Base-by-base conservation (phyloP, 257 asterid genomes). In the Solanum tacnaense region DNA sequence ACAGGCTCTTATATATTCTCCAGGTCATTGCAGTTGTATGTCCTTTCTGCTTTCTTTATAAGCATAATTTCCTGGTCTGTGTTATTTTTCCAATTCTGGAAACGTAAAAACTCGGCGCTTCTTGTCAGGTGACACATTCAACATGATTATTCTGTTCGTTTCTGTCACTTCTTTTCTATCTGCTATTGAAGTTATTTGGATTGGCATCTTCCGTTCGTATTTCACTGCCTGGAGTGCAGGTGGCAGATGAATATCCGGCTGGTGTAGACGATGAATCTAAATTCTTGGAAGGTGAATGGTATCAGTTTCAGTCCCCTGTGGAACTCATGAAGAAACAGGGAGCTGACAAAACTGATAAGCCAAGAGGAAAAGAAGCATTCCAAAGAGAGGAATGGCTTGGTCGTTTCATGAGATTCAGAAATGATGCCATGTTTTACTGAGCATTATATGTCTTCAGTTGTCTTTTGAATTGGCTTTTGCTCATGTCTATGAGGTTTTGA, bases 381-480 rank as follows among this genome's bases (percentile, higher is more conserved):
- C 98, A 96, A 91, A 92, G 94, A 90, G 98, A 96, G 90, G 98
- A 97, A 91, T 96, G 98, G 99, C 90, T 95, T 87, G 92, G 94
- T 83, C 94, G 95, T 36, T 36, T 36, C 38, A 36, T 36, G 38
- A 36, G 38, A 36, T 36, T 36, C 38, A 6, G 38, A 36, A 36
- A 36, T 36, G 38, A 36, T 36, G 38, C 38, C 38, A 6, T 36
- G 38, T 36, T 36, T 36, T 36, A 36, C 38, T 36, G 38, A 36
- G 38, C 38, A 36, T 36, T 35, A 7, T 36, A 36, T 36, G 38
- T 36, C 38, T 36, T 5, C 8, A 36, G 8, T 36, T 36, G 38
- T 5, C 38, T 36, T 36, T 36, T 36, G 38, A 36, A 36, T 36
- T 36, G 38, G 38, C 38, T 36, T 36, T 36, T 36, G 9, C 9